A percentile compares a stretch with the other conserved stretches of the same genome.
phyloP scores from a whole-genome alignment of 2,329 filamentous ascomycete genomes.

The Fusarium cicatricum region DNA sequence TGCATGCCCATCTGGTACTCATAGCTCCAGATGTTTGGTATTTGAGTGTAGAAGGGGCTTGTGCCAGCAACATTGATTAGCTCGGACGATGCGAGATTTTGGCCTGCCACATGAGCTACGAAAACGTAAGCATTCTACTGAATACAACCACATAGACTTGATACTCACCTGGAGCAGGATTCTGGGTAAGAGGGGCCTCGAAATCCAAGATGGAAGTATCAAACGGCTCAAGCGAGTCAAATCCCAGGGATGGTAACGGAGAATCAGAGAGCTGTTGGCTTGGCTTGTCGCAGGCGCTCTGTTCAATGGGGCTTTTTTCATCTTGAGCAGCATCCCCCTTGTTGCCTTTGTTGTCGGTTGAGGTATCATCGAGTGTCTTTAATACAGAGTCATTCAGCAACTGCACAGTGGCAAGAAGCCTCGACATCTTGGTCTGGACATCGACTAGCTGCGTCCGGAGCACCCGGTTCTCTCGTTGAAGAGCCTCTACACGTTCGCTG shows the following conservation, averaged over 20 bases:
- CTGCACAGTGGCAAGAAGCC: conserved; percentile 39
- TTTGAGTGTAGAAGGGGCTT: conserved; percentile 34
- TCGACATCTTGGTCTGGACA: conserved; percentile 40
- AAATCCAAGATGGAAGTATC: conserved; percentile 12
- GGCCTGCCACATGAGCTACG: background rate
- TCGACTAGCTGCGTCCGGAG: conserved; percentile 42
- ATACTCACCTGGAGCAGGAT: background rate
- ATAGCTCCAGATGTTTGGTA: conserved; percentile 44
- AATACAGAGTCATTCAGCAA: conserved; percentile 37
- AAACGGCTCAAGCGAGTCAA: background rate
- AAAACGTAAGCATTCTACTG: background rate
- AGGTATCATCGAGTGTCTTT: conserved; percentile 35
- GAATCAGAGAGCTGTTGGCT: background rate
- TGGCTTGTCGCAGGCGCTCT: fast-evolving
- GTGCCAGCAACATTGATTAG: conserved; percentile 17
- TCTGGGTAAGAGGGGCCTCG: background rate
- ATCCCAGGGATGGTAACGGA: background rate
- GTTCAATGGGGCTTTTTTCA: background rate
- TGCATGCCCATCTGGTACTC: conserved; percentile 45
- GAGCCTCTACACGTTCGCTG: conserved; percentile 33
- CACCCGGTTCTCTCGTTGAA: conserved; percentile 40
- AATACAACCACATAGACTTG: fast-evolving
- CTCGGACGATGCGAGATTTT: background rate
- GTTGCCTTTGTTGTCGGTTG: background rate
- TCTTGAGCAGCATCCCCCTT: background rate